Evolutionary conservation across 257 asterid genomes (phyloP).

Genomic region (Solanum pimpinellifolium): DNA sequence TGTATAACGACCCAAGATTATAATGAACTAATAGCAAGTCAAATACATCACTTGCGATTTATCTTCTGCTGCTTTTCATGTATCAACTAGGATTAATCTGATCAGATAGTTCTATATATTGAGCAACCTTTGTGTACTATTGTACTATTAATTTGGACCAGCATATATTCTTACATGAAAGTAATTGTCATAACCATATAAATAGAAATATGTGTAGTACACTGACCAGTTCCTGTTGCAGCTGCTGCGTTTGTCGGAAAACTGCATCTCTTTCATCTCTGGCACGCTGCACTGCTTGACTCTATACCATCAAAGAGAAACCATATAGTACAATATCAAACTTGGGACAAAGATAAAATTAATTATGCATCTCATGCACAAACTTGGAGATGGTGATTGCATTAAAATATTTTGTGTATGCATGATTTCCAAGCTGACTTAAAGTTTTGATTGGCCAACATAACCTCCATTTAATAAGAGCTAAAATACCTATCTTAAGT

Average conservation of each 20-base stretch:
- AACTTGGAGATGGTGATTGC: not conserved
- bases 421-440: not conserved
- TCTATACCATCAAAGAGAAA: conserved; percentile 4
- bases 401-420: not conserved
- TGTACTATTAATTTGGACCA: not conserved
- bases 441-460: not conserved
- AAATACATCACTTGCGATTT: not conserved
- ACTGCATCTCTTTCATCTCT: conserved; percentile 37
- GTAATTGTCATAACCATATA: not conserved
- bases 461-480: not conserved
- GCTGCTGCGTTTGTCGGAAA: conserved; percentile 23
- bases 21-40: not conserved
- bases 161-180: not conserved
- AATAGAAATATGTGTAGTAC: not conserved
- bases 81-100: not conserved
- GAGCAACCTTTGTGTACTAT: not conserved
- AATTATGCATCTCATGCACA: not conserved
- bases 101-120: not conserved
- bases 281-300: conserved; percentile 23
- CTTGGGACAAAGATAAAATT: not conserved
- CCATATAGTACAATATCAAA: not conserved
- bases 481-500: not conserved
- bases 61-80: not conserved
- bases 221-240: conserved; percentile 44
- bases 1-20: not conserved